Evolutionary conservation across 169 alveolate species (phyloP).

Genomic region (Hammondia hammondi): DNA sequence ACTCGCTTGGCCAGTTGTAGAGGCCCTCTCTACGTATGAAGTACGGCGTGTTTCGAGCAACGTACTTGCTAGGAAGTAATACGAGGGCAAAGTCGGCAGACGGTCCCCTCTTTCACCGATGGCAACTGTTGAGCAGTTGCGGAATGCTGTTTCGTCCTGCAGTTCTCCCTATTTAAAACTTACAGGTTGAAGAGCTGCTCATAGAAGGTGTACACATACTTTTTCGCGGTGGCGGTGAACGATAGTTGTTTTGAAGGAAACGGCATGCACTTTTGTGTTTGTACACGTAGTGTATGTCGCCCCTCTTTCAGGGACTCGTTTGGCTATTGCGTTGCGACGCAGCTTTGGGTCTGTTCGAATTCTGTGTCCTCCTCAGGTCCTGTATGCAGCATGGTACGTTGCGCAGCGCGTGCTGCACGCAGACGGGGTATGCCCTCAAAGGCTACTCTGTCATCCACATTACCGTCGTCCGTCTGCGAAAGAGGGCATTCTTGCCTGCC

Average conservation of each 20-base stretch:
- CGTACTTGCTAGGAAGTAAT: no score
- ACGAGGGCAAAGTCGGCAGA: no score
- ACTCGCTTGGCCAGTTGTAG: conserved; percentile 11
- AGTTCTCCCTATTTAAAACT: no score
- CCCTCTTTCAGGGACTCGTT: not conserved
- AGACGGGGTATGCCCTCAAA: conserved; percentile 13
- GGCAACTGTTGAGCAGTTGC: no score
- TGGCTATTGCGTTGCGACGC: not conserved
- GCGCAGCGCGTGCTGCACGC: conserved; percentile 36
- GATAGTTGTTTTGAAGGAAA: no score
- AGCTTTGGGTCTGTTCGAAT: no score
- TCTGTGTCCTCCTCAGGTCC: not conserved
- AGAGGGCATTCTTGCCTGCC: not conserved
- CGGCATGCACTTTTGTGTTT: no score
- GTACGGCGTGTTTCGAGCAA: not conserved
- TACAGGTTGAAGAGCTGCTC: no score
- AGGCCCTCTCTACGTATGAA: not conserved
- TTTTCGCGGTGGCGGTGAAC: no score
- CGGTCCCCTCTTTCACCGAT: no score
- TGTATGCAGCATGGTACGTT: not conserved
- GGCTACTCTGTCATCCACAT: not conserved
- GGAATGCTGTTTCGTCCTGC: no score
- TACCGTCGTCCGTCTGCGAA: not conserved
- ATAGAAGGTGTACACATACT: no score
- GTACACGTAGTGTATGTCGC: not conserved